These are phyloP conservation scores for Xylariaceae sp. DNA, from an alignment of 2,329 filamentous ascomycete genomes.

Conservation along the genomic window DNA sequence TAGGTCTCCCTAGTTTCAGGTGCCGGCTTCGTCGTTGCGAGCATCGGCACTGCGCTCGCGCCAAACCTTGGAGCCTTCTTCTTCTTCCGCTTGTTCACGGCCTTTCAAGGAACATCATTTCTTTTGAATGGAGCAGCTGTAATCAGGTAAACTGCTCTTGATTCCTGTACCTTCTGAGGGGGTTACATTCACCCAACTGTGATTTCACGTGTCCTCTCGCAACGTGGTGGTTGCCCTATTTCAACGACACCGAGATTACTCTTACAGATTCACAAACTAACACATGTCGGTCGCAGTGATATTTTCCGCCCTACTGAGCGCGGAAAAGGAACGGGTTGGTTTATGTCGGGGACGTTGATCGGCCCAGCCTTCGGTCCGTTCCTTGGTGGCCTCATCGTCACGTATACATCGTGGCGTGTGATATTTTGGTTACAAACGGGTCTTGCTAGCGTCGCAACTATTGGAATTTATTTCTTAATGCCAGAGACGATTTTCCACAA, in stretches of 20 bases:
- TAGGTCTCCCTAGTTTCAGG: conserved; percentile 67
- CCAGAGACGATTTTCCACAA: conserved; percentile 76
- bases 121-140: conserved; percentile 74
- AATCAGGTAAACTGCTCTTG: conserved; percentile 57
- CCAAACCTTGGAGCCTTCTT: conserved; percentile 76
- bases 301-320: conserved; percentile 71
- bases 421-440: conserved; percentile 82
- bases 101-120: conserved; percentile 77
- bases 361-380: conserved; percentile 75
- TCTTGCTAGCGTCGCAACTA: conserved; percentile 64
- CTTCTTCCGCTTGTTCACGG: conserved; percentile 75
- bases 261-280: conserved; percentile 11
- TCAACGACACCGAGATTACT: not conserved
- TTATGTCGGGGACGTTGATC: conserved; percentile 72
- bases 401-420: conserved; percentile 73
- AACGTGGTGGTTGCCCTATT: too few relatives aligned
- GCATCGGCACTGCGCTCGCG: conserved; percentile 74
- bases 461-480: conserved; percentile 70
- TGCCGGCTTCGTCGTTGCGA: conserved; percentile 70
- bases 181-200: not conserved
- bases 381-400: conserved; percentile 77
- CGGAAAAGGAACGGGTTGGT: conserved; percentile 77
- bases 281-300: conserved; percentile 49
- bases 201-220: too few relatives aligned
- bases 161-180: not conserved